A percentile compares a stretch with the other conserved stretches of the same genome.
phyloP scores from a whole-genome alignment of 768 basidiomycete genomes.

The Naganishia vaughanmartiniae region DNA sequence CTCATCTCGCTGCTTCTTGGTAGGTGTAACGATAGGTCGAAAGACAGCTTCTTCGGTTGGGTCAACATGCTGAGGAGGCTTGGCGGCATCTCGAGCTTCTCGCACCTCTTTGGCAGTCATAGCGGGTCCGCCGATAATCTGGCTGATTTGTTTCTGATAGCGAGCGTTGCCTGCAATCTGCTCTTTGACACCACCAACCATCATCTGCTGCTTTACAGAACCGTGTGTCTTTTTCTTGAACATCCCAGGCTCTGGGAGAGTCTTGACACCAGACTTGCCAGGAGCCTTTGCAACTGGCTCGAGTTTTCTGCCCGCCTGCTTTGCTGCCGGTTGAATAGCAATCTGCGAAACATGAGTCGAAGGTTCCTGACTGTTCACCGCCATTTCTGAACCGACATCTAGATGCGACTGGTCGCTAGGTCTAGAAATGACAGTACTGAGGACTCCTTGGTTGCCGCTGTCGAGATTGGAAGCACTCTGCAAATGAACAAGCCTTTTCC shows the following conservation, averaged over 20 bases:
- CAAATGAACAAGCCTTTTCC: background rate
- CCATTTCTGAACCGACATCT: background rate
- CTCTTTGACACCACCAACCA: background rate
- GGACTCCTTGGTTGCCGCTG: background rate
- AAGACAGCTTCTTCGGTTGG: too few species aligned
- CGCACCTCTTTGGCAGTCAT: background rate
- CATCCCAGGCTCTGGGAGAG: background rate
- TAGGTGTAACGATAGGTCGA: conserved; percentile 4
- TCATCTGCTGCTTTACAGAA: background rate
- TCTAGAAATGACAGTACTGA: background rate
- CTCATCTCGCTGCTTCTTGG: background rate
- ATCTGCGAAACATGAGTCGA: background rate
- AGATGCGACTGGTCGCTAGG: background rate
- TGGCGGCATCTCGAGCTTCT: background rate
- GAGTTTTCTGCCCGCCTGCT: background rate
- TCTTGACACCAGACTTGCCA: background rate
- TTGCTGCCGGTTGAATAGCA: background rate
- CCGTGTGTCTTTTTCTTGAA: background rate
- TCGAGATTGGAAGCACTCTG: background rate
- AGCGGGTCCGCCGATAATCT: background rate
- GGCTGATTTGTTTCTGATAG: background rate
- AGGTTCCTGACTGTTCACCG: background rate
- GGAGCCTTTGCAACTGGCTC: background rate
- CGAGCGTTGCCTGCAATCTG: background rate
- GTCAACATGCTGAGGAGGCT: background rate